Percentiles rank a stretch among this genome's conserved stretches.
Conservation (phyloP, 257 asterid genomes). For the Gentiana macrophylla region DNA sequence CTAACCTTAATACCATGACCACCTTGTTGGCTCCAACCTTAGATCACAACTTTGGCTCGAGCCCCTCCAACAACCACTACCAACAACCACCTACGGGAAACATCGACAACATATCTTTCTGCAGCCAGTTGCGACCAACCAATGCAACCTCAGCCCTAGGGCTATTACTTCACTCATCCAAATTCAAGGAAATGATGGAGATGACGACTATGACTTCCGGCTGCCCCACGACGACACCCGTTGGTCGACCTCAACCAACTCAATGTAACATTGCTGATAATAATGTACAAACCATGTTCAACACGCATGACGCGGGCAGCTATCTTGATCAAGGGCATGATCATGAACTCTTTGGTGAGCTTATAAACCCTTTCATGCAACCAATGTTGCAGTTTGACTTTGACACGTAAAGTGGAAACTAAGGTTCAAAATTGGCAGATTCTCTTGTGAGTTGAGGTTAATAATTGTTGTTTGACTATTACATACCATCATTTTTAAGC, state of each 20-base stretch:
- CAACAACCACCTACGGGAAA: constrained; percentile 11
- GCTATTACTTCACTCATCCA: constrained; percentile 64
- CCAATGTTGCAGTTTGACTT: constrained; percentile 49
- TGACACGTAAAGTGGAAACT: constrained; percentile 25
- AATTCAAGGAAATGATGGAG: constrained; percentile 82
- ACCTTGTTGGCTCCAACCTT: constrained; percentile 11
- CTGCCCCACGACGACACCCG: constrained; percentile 22
- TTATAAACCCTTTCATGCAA: constrained; percentile 42
- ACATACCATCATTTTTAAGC: background rate
- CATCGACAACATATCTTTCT: constrained; percentile 4
- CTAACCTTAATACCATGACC: constrained; percentile 12
- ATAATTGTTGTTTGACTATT: background rate
- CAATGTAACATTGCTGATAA: constrained; percentile 48
- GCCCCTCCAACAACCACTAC: constrained; percentile 11
- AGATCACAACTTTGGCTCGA: constrained; percentile 5
- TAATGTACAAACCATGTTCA: constrained; percentile 42
- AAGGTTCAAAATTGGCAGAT: constrained; percentile 3
- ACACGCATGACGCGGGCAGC: constrained; percentile 22
- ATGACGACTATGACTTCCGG: constrained; percentile 63
- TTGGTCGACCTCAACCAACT: constrained; percentile 20
- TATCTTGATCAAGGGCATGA: constrained; percentile 43
- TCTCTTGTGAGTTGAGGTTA: background rate
- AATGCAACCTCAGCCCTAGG: constrained; percentile 73
- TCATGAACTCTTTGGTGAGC: constrained; percentile 39
- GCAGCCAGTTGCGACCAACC: constrained; percentile 23